Conservation (phyloP, 129 eudicot genomes). For the Flaveria robusta region DNA sequence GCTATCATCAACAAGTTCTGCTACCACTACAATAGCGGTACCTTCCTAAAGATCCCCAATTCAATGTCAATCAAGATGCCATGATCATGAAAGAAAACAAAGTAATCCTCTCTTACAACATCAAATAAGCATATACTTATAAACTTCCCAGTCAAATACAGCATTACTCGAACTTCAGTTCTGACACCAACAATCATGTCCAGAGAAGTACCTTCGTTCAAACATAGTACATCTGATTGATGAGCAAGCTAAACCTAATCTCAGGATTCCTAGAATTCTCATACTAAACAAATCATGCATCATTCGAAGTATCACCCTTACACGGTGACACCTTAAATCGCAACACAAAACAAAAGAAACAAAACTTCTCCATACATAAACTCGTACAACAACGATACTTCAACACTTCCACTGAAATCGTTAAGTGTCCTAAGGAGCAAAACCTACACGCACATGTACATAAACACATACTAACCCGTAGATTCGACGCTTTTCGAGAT, state of each 20-base stretch:
- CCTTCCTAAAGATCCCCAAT: slow-evolving; percentile 10
- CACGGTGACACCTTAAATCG: neutral
- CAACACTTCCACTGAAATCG: neutral
- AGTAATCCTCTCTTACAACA: neutral
- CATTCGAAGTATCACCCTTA: neutral
- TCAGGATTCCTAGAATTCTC: slow-evolving; percentile 1
- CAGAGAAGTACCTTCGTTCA: neutral
- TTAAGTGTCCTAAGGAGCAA: neutral
- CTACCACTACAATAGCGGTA: slow-evolving; percentile 7
- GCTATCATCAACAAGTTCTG: neutral
- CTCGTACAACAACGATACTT: slow-evolving; percentile 9
- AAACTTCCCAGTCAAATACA: slow-evolving; percentile 1
- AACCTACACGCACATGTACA: neutral
- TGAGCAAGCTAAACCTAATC: slow-evolving; percentile 30
- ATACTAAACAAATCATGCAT: neutral
- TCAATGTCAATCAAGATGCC: slow-evolving; percentile 20
- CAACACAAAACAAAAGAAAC: neutral
- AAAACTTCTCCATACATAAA: neutral
- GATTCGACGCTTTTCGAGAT: slow-evolving; percentile 67
- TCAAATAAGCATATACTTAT: neutral
- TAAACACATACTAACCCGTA: slow-evolving; percentile 63
- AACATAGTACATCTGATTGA: neutral
- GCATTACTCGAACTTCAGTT: neutral
- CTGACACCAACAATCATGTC: neutral
- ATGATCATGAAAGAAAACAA: slow-evolving; percentile 18